Evolutionary conservation across 345 rosid species (phyloP), one percentile per base, ranked within the genome.

Genomic region (Camelina sativa): DNA sequence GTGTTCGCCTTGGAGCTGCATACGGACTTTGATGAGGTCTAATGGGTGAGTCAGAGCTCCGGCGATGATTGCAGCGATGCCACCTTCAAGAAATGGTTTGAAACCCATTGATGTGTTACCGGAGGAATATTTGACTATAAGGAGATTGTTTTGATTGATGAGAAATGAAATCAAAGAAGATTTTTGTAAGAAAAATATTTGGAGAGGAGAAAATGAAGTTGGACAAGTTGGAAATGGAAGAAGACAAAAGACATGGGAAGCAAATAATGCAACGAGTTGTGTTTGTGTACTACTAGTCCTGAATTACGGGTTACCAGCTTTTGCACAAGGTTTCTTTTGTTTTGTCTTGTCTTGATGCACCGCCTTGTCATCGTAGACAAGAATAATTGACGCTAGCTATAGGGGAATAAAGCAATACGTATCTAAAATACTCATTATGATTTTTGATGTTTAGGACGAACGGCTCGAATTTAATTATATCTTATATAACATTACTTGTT

Each of bases 11-110:
- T 90, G 96, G 22, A 92, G 90, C 50, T 92, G 97, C 94, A 92
- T 90, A 4, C 96, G 91, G 35, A 92, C 97, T 84, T 92, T 92
- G 73, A 92, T 83, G 43, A 92, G 89, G 46, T 92, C 97, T n/a
- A 92, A 79, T 15, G 96, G 97, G 56, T 92, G 97, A 23, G 93
- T 89, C 17, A 90, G 71, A 79, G 90, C 90, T 5, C 97, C 97
- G 41, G 91, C 93, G 52, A 92, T 80, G 37, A 89, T 80, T 28
- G 96, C 89, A 17, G 97, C 93, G 60, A 92, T 79, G 32, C 97
- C 97, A 10, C 96, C 96, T 53, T 89, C 96, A 6, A 82, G 89
- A 50, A 92, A 92, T 4, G 93, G 90, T 78, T 89, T 92, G n/a
- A 85, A 74, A 13, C 93, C 97, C 97, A 89, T 90, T 37, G 52